phyloP scores from a whole-genome alignment of 257 asterid species.

The Penstemon newberryi region DNA sequence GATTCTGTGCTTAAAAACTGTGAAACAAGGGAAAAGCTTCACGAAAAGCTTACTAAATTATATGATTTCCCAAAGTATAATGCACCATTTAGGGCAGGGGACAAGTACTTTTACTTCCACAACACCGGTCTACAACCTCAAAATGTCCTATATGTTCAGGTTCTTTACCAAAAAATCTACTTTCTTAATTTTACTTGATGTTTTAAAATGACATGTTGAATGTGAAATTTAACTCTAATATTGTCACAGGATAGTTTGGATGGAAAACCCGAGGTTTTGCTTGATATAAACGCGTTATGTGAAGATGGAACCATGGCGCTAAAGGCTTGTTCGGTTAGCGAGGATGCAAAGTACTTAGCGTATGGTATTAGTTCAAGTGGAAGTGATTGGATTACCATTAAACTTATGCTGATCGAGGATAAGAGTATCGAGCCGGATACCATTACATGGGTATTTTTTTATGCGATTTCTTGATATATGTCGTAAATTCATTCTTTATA shows the following conservation, averaged over 20 bases:
- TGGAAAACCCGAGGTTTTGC: constrained; percentile 54
- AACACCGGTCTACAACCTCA: constrained; percentile 70
- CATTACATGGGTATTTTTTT: constrained; percentile 52
- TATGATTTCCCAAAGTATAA: constrained; percentile 55
- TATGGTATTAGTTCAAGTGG: constrained; percentile 66
- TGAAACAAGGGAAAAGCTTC: constrained; percentile 48
- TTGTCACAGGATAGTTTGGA: constrained; percentile 50
- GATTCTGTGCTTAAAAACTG: constrained; percentile 54
- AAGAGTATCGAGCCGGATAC: constrained; percentile 43
- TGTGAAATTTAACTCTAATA: not conserved
- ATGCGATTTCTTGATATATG: not conserved
- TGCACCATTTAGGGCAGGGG: constrained; percentile 55
- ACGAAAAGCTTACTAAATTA: constrained; percentile 43
- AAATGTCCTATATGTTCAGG: constrained; percentile 62
- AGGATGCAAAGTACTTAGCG: constrained; percentile 61
- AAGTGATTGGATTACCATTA: constrained; percentile 70
- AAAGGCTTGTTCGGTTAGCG: constrained; percentile 48
- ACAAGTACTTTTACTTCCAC: constrained; percentile 57
- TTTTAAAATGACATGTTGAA: not conserved
- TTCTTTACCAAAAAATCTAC: not conserved
- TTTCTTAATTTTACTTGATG: not conserved
- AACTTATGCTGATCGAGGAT: constrained; percentile 54
- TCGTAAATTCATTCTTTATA: not conserved
- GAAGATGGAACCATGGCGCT: constrained; percentile 65
- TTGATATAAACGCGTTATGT: constrained; percentile 61